Base-by-base conservation (phyloP, 2,329 filamentous ascomycete genomes). In the Echinosphaeria canescens region DNA sequence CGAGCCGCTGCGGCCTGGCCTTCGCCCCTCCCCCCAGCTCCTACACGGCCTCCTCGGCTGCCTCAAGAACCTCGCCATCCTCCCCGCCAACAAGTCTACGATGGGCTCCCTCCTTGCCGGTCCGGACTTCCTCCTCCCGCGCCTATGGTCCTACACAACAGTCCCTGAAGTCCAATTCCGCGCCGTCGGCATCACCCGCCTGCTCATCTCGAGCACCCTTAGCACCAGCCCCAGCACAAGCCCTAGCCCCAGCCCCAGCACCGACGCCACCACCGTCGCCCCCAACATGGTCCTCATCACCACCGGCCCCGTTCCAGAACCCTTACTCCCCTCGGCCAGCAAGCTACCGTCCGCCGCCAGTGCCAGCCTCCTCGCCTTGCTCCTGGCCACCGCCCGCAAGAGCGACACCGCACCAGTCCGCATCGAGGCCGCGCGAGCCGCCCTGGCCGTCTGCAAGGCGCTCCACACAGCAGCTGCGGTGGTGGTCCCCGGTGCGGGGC, bases 61-160 rank as follows among this genome's bases (percentile, higher is more conserved):
- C 37, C 55, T 72, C 31, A 72, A 70, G 42, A 74, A 74, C 40
- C 56, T 74, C 7, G 62, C 67, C 15, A 64, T 74, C 27, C 62
- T 66, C 0, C 30, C 44, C 0, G 39, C 42, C 15, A 73, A 73
- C 44, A 72, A 69, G 40, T 33, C 50, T 3, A 25, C 45, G 0
- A 48, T 74, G 2, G 58, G 58, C 11, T 43, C 44, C 1, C 44
- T 71, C 2, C 46, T 71, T 4, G 47, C 52, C 5, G 36, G 47
- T 0, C 25, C 32, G 3, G 5, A 23, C 15, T 29, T 36, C 3
- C 44, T 56, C 17, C 48, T 72, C 2, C 63, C 67, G 0, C 53
- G 54, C 2, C 48, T 72, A 27, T 67, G 63, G 55, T 41, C 46
- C 8, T 42, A 63, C 30, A 49, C 53, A 3, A 51, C 54, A 1